phyloP scores from a whole-genome alignment of 1,284 basidiomycete species.

The Chalciporus sp. region DNA sequence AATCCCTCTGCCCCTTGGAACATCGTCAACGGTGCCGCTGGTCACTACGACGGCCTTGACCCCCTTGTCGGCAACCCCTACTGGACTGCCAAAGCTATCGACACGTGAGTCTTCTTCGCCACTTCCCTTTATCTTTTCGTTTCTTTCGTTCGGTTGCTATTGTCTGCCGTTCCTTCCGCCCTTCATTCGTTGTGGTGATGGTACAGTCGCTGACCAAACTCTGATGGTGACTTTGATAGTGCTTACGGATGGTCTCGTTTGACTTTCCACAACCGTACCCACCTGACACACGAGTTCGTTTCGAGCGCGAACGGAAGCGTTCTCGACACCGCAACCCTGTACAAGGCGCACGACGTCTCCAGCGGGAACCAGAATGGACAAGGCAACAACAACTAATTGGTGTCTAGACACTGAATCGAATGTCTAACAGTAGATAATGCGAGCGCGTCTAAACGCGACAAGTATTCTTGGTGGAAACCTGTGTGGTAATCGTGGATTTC shows the following conservation, averaged over 20 bases:
- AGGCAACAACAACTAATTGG: not conserved
- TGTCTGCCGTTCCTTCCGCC: no score
- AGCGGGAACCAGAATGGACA: not conserved
- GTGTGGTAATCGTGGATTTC: no score
- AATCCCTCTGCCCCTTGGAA: slow-evolving; percentile 32
- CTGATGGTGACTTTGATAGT: slow-evolving; percentile 4
- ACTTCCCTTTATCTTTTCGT: not conserved
- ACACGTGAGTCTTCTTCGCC: slow-evolving; percentile 19
- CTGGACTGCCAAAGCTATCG: slow-evolving; percentile 12
- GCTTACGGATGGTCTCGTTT: slow-evolving; percentile 33
- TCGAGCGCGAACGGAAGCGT: slow-evolving; percentile 31
- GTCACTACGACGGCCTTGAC: slow-evolving; percentile 35
- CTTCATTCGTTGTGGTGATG: not conserved
- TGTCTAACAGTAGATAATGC: no score
- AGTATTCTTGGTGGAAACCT: no score
- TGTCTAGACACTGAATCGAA: no score
- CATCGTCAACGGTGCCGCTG: slow-evolving; percentile 32
- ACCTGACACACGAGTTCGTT: slow-evolving; percentile 33
- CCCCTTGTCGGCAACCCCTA: slow-evolving; percentile 1
- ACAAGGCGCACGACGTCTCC: slow-evolving; percentile 30
- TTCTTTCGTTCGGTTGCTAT: not conserved
- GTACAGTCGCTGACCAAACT: not conserved
- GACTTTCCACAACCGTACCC: slow-evolving; percentile 34
- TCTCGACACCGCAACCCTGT: slow-evolving; percentile 28
- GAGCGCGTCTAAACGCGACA: no score